Base-by-base conservation (phyloP, 108 stramenopile genomes). In the Skeletonema grethae region DNA sequence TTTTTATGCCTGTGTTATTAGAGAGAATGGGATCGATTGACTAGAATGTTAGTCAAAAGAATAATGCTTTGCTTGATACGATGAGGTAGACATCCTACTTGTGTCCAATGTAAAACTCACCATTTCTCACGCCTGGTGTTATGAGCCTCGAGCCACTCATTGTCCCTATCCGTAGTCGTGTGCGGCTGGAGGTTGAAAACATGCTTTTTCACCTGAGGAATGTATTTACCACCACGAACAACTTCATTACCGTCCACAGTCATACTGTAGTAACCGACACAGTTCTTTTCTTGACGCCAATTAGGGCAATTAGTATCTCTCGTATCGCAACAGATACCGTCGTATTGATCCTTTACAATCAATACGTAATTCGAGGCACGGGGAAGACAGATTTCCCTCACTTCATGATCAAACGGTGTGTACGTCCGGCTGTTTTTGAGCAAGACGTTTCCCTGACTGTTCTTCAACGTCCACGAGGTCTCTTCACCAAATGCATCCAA, bases 121-220 rank as follows among this genome's bases (percentile, higher is more conserved):
- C 46, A 76, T 16, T 56, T 35, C 38, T 63, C 1, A 30, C 75
- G 61, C 4, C 59, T 36, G 1, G 24, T 24, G 69, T 76, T 76
- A 61, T 76, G 75, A 29, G 63, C 36, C 13, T 70, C 56, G 34
- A 76, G 56, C 75, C 75, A 76, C 25, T 57, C 35, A 1, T 12
- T n/a, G 24, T 60, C 59, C 8, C 59, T 60, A n/a, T n/a, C 59
- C 29, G 46, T 48, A n/a, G 6, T 18, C 15, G 41, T 43, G 41
- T 43, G 41, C 15, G 41, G 41, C 41, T n/a, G 4, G 5, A 43
- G 41, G 41, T 15, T 43, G n/a, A 53, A 24, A 22, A n/a, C 50
- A 53, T 53, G 50, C 0, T 1, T 5, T 22, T 53, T 53, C 0
- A 0, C 9, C 22, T 2, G 7, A 7, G 8, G 22, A 24, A 53